Evolutionary conservation across 257 asterid species (phyloP), one percentile per base, ranked within the genome.

Genomic region (Fraxinus americana): DNA sequence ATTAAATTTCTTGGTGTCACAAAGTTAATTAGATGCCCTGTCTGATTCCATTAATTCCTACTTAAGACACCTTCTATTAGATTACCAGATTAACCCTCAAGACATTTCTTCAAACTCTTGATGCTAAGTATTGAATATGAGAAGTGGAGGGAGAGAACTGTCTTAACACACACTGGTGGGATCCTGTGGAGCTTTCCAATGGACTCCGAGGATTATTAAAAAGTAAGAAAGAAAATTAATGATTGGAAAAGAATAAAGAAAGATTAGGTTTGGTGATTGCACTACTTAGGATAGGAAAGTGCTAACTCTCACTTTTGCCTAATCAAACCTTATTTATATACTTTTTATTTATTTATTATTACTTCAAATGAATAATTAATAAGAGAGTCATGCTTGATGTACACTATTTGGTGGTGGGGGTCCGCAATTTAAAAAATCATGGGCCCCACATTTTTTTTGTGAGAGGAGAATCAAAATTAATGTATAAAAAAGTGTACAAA

Each of bases 271-370:
- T 43, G 61, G 61, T 23, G 73, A 25, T 30, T 61, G 74, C 70
- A 67, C 77, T 72, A 76, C 83, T 79, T 79, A 25, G 34, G 73
- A 79, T 75, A 75, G 65, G 83, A 52, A 83, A 75, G 83, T 36
- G 72, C 32, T 70, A 43, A 17, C 65, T 54, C 21, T 54, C 63
- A 7, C 35, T 27, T 63, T 63, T 27, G 35, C 34, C 69, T 35
- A 63, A 63, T 63, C 69, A 61, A 23, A 59, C 67, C 67, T 59
- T 59, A 21, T 21, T 30, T n/a, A 19, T 41, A 9, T 41, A 41
- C 48, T 41, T 38, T 38, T 38, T 38, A 38, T 38, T 8, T 8
- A 38, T 8, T 25, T 25, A 25, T 35, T 36, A 36, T 9, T 45
- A 45, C 5, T 13, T 45, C 0, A 5, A 13, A 13, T 5, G 0